Conservation (phyloP, 352 stramenopile species). For the Globisporangium cederbergense region DNA sequence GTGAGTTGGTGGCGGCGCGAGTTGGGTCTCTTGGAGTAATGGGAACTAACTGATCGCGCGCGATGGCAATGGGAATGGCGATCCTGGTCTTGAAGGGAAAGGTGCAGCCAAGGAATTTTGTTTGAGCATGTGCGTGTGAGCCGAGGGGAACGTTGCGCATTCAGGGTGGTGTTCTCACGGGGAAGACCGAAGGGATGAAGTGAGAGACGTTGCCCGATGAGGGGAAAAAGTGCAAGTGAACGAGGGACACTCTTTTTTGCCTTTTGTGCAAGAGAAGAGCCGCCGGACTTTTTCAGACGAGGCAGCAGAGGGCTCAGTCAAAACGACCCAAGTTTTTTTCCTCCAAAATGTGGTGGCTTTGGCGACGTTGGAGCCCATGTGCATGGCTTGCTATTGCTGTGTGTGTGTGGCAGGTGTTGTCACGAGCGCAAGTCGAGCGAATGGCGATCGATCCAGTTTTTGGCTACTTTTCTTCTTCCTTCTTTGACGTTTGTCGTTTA, state of each 20-base stretch:
- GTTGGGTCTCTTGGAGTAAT: too few species aligned
- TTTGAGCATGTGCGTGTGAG: background rate
- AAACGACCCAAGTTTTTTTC: background rate
- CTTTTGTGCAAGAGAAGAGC: background rate
- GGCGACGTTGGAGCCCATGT: too few species aligned
- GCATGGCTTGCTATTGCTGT: background rate
- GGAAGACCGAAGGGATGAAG: background rate
- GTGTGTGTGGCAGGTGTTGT: background rate
- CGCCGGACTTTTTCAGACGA: background rate
- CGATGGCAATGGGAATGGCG: background rate
- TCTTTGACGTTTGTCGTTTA: conserved; percentile 1
- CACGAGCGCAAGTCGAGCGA: background rate
- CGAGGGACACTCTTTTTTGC: background rate
- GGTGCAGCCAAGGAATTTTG: background rate
- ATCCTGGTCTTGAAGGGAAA: background rate
- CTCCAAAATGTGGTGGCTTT: too few species aligned
- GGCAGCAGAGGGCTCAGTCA: background rate
- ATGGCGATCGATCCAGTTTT: background rate
- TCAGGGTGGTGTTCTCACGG: background rate
- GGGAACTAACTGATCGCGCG: too few species aligned
- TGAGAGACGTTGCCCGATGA: background rate
- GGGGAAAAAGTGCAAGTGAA: background rate
- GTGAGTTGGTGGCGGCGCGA: background rate
- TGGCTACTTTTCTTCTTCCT: conserved; percentile 11
- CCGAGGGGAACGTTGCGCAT: background rate